Evolutionary conservation across 108 stramenopile species (phyloP), one percentile per base, ranked within the genome.

Genomic region (Aurantiochytrium sp.): DNA sequence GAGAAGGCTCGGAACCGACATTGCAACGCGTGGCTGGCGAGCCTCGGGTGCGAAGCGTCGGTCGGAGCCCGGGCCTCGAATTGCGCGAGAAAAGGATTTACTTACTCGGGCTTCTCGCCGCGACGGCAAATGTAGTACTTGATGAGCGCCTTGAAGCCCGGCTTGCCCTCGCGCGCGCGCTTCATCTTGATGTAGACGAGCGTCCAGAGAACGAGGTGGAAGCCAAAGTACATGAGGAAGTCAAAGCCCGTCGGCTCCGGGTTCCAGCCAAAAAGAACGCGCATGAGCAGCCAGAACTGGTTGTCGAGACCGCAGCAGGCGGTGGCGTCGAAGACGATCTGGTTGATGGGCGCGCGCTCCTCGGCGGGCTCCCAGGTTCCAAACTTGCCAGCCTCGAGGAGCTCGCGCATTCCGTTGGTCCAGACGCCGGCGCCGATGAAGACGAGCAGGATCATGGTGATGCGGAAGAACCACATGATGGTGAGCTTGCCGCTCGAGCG

Each of bases 251-350:
- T 42, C 6, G 73, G 73, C 39, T 41, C 36, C 6, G 73, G 73
- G 36, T 41, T 37, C 42, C 45, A 81, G 0, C 73, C 73, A 81
- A 81, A 81, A 24, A 81, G 73, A 21, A 81, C 73, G 17, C 73
- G 73, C 73, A 81, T 81, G 73, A 81, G 73, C 10, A 81, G 42
- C 73, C 73, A 81, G 39, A 81, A 81, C 24, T 81, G 42, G 73
- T 48, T 81, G n/a, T 81, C 73, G 12, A 81, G 45, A 48, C 42
- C 39, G 1, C 73, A 81, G 73, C 73, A 81, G 12, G 21, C 39
- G 36, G 73, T 48, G 1, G 30, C 45, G 73, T 81, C 73, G 21
- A 6, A 81, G 27, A 81, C 42, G 12, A 48, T 39, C 27, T 12
- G 12, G 73, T 3, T 3, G 45, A 68, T 24, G 31, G 30, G 30